Base-by-base conservation (phyloP, 805 yeast species). In the Huiozyma sinensis region DNA sequence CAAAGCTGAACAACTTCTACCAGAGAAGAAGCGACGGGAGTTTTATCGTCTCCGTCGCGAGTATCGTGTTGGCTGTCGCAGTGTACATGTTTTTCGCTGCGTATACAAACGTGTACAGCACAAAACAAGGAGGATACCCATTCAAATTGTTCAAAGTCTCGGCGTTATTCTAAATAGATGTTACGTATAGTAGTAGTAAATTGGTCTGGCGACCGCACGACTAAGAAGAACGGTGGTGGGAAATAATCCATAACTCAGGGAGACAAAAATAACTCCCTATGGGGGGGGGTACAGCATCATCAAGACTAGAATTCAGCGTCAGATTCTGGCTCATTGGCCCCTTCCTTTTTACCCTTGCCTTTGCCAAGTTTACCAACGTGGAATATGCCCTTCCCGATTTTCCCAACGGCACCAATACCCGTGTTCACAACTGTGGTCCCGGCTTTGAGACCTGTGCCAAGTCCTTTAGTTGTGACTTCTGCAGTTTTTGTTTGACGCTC, bases 51-150 rank as follows among this genome's bases (percentile, higher is more conserved):
- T 57, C 79, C 11, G 43, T 75, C 9, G 73, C 76, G 4, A 75
- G 79, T 4, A 49, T 71, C 5, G 50, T 69, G 1, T 61, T 79
- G 40, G 55, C 73, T 8, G 55, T 63, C 0, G 55, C 71, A 17
- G 58, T 84, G 12, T 74, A 79, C 52, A 58, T 80, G 32, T 64
- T 74, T 39, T 87, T 75, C 67, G 78, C 89, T 54, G 71, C 74
- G 40, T 67, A 85, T 51, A 67, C 88, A 46, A 65, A 71, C 39
- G 70, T 85, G 44, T 92, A 85, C 71, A 72, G 71, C 39, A 56
- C 75, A 56, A 92, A 92, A 69, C 77, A 78, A 50, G 24, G 24
- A 4, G 63, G 72, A 5, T 92, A 85, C 63, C 97, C 97, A 36
- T 83, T 71, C 67, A 69, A 66, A 50, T 67, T 90, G 51, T 57